Evolutionary conservation across 495 filamentous ascomycete genomes (phyloP).

Genomic region (Delitschia confertaspora): DNA sequence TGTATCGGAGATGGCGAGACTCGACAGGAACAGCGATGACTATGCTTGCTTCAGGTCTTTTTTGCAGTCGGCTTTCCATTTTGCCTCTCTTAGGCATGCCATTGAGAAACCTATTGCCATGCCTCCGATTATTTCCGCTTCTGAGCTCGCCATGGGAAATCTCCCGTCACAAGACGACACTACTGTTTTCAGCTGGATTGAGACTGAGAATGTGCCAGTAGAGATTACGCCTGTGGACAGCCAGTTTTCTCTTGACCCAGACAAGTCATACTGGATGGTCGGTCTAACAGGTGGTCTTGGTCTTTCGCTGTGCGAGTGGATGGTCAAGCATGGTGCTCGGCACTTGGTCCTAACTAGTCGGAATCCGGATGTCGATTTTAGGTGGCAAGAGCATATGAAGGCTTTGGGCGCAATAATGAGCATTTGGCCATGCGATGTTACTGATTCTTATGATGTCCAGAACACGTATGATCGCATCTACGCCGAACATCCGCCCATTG

Average conservation of each 20-base stretch:
- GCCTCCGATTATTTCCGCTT: no score
- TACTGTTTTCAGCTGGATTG: no score
- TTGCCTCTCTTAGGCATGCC: no score
- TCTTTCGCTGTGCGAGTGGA: constrained; percentile 49
- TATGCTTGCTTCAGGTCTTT: no score
- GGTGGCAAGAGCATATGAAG: constrained; percentile 2
- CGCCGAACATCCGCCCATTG: background rate
- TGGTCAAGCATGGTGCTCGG: constrained; percentile 46
- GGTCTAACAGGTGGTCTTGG: constrained; percentile 52
- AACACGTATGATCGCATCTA: background rate
- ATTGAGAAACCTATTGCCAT: no score
- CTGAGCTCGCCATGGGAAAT: no score
- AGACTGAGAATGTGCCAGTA: background rate
- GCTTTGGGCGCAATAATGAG: constrained; percentile 6
- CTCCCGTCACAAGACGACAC: no score
- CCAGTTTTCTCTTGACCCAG: background rate
- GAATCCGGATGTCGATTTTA: constrained; percentile 40
- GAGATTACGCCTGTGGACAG: background rate
- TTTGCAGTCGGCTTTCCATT: no score
- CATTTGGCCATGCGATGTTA: constrained; percentile 4
- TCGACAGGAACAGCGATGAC: no score
- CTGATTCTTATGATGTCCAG: background rate
- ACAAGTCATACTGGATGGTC: constrained; percentile 43
- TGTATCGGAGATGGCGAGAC: no score
- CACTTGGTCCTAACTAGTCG: constrained; percentile 51